phyloP scores from a whole-genome alignment of 106 monocot species.

The Apostasia shenzhenica region DNA sequence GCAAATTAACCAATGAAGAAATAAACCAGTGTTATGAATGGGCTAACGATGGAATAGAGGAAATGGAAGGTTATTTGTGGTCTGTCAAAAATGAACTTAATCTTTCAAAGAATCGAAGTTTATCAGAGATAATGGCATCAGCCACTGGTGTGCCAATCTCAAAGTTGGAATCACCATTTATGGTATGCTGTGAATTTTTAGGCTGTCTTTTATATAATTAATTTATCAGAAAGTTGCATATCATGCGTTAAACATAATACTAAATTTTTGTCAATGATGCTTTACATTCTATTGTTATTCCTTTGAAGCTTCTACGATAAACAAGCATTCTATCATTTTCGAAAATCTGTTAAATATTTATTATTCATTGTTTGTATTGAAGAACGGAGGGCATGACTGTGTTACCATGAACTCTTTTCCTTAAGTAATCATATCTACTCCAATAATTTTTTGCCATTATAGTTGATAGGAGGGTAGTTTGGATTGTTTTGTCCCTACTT shows the following conservation, averaged over 20 bases:
- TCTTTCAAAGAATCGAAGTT: neutral
- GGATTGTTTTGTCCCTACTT: too few relatives aligned
- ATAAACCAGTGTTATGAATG: too few relatives aligned
- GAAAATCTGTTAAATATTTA: neutral
- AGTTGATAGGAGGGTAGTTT: too few relatives aligned
- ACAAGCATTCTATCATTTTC: neutral
- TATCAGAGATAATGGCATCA: neutral
- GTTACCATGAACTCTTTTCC: too few relatives aligned
- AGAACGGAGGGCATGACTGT: too few relatives aligned
- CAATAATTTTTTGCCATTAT: too few relatives aligned
- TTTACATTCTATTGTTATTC: too few relatives aligned
- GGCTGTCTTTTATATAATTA: neutral
- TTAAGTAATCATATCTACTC: too few relatives aligned
- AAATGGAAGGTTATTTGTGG: neutral
- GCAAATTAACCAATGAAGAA: slow-evolving; percentile 2
- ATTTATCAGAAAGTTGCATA: neutral
- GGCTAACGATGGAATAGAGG: neutral
- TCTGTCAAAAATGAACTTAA: neutral
- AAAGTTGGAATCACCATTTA: neutral
- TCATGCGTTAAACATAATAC: neutral
- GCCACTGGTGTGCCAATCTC: neutral
- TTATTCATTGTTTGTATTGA: too few relatives aligned
- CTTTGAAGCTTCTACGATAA: too few relatives aligned
- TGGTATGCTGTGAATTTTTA: neutral
- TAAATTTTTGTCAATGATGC: neutral